Percentiles rank a stretch among this genome's conserved stretches.
Evolutionary conservation across 2,329 filamentous ascomycete species (phyloP).

Genomic region (Colletotrichum camelliae): DNA sequence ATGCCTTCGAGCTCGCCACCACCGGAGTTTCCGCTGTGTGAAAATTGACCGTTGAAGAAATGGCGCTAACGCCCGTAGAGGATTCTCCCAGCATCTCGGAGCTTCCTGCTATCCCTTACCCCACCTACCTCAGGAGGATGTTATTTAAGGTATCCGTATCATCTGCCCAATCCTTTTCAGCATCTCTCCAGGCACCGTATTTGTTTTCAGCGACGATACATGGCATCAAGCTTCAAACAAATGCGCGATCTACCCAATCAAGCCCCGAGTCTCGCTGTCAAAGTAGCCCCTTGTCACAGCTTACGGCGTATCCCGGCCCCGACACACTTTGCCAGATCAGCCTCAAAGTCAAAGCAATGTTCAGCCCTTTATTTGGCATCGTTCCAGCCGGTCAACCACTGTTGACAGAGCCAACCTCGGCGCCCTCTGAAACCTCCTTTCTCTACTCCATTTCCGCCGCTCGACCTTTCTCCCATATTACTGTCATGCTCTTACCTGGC

Average conservation of each 20-base stretch:
- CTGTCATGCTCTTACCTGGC: constrained; percentile 87
- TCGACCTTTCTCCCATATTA: constrained; percentile 77
- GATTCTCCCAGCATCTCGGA: constrained; percentile 9
- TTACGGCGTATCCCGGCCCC: background rate
- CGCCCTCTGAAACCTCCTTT: constrained; percentile 59
- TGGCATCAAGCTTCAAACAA: background rate
- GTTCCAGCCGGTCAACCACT: constrained; percentile 66
- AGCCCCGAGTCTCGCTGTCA: background rate
- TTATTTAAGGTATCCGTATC: background rate
- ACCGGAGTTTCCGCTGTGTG: background rate
- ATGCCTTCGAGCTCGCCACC: background rate
- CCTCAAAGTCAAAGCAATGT: constrained; percentile 34
- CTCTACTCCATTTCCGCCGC: constrained; percentile 56
- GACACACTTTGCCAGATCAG: background rate
- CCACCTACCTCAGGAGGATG: background rate
- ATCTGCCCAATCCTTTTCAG: background rate
- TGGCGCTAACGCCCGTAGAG: background rate
- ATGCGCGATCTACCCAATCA: background rate
- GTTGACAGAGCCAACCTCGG: constrained; percentile 58
- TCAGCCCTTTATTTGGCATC: constrained; percentile 60
- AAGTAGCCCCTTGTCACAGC: background rate
- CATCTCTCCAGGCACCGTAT: background rate
- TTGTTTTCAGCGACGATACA: background rate
- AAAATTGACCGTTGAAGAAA: background rate
- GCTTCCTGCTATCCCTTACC: constrained; percentile 8